Evolutionary conservation across 2,329 filamentous ascomycete genomes (phyloP), one percentile per base, ranked within the genome.

Genomic region (Metarhizium rileyi): DNA sequence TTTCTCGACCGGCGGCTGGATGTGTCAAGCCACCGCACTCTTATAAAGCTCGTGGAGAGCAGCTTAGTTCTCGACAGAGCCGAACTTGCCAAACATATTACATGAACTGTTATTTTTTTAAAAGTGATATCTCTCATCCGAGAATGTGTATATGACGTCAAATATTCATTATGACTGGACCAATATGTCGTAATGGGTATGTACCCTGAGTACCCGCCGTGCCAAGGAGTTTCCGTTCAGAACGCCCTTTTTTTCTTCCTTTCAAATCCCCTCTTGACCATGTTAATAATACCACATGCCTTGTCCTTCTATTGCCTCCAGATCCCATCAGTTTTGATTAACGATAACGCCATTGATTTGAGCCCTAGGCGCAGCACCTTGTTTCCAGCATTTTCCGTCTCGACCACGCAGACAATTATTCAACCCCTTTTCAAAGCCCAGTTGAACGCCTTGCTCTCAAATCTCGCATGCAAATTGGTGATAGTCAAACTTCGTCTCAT

Each of bases 1-100:
- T 67, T 68, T 27, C 62, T 76, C 4, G 61, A 61, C 36, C 52
- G 55, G 18, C 59, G 57, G 18, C 48, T 69, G 10, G 61, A 66
- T 46, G 59, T 72, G 44, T 57, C 62, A 27, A 61, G 61, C 6
- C 70, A 79, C 57, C 61, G 63, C 54, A 65, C 56, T 48, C 56
- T 78, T 30, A 62, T 76, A 14, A 55, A 61, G 28, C 57, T 77
- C 42, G 71, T 79, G 10, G 69, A 73, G 55, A 57, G 55, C 4
- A 59, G 62, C 22, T 53, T 51, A 27, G 52, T 54, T 44, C 56
- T 75, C 47, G 57, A 58, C 25, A 63, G 63, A 47, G 56, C 58
- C 28, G 65, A 70, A 43, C 60, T 75, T 35, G 60, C 52, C 33
- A 52, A 52, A 23, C 47, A 54, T 18, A 59, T 68, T 30, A 14